A percentile compares a stretch with the other conserved stretches of the same genome.
These are phyloP conservation scores for Yamadazyma nakazawae DNA, from an alignment of 805 yeast genomes.

Conservation along the genomic window DNA sequence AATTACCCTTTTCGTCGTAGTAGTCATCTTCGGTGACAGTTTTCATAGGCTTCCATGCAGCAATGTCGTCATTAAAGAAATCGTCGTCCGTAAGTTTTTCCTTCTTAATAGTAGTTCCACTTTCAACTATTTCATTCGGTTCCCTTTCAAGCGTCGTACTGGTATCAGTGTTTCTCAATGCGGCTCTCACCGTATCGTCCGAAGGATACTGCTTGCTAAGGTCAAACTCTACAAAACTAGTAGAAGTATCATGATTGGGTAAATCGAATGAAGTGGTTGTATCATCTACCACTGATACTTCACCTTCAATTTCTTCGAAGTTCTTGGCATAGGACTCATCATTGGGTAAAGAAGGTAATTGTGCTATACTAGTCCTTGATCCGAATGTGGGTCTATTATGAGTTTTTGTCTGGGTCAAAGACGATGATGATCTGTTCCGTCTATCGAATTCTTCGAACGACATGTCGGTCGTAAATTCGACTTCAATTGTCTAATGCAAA, in stretches of 20 bases:
- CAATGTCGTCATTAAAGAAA: conserved; percentile 37
- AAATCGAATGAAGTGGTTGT: neutral
- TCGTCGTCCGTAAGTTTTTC: conserved; percentile 18
- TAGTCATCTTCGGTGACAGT: conserved; percentile 73
- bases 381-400: conserved; percentile 12
- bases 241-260: neutral
- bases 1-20: conserved; percentile 76
- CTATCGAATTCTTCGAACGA: neutral
- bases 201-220: conserved; percentile 5
- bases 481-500: neutral
- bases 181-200: neutral
- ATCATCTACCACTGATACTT: neutral
- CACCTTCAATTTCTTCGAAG: conserved; percentile 5
- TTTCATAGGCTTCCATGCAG: conserved; percentile 80
- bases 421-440: conserved; percentile 1
- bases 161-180: neutral
- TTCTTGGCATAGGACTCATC: neutral
- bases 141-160: neutral
- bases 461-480: neutral
- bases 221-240: conserved; percentile 16
- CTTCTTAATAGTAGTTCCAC: neutral
- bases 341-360: conserved; percentile 15
- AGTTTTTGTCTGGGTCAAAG: conserved; percentile 1
- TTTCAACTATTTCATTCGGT: neutral
- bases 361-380: conserved; percentile 12